Conservation (phyloP, 2,329 filamentous ascomycete genomes). For the Sclerotinia nivalis region DNA sequence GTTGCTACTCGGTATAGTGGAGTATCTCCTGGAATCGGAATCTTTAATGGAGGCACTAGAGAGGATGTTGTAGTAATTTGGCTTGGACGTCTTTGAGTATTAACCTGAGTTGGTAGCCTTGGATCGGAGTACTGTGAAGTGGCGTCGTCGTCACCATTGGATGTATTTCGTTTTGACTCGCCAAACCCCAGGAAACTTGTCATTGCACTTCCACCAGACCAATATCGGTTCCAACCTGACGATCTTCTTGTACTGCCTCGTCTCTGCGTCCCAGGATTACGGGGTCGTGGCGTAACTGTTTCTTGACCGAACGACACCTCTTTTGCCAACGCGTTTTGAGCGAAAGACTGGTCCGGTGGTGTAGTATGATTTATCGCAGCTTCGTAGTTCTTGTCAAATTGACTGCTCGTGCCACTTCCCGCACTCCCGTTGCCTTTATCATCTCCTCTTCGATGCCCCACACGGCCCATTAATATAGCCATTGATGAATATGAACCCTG, state of each 20-base stretch:
- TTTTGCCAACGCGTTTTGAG: slow-evolving; percentile 24
- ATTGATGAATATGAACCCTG: slow-evolving; percentile 62
- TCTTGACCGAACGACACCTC: slow-evolving; percentile 42
- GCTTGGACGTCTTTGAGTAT: slow-evolving; percentile 37
- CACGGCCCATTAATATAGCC: slow-evolving; percentile 66
- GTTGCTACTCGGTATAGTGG: slow-evolving; percentile 60
- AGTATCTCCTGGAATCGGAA: slow-evolving; percentile 57
- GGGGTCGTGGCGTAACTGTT: slow-evolving; percentile 28
- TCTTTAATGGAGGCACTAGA: slow-evolving; percentile 66
- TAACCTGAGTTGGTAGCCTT: slow-evolving; percentile 48
- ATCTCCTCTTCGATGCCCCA: slow-evolving; percentile 48
- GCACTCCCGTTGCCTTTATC: slow-evolving; percentile 56
- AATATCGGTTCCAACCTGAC: slow-evolving; percentile 77
- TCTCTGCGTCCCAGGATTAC: slow-evolving; percentile 30
- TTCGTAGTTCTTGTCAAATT: slow-evolving; percentile 65
- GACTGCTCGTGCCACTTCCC: slow-evolving; percentile 56
- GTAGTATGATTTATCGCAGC: slow-evolving; percentile 62
- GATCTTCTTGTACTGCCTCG: slow-evolving; percentile 54
- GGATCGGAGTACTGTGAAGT: slow-evolving; percentile 58
- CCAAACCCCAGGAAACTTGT: slow-evolving; percentile 63
- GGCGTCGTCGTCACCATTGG: slow-evolving; percentile 50
- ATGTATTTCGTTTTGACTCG: slow-evolving; percentile 41
- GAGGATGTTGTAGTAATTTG: slow-evolving; percentile 66
- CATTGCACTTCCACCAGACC: slow-evolving; percentile 70
- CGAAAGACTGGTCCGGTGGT: slow-evolving; percentile 45